A percentile compares a stretch with the other conserved stretches of the same genome.
Evolutionary conservation across 2,329 filamentous ascomycete species (phyloP).

Genomic region (Penicillium sp.): DNA sequence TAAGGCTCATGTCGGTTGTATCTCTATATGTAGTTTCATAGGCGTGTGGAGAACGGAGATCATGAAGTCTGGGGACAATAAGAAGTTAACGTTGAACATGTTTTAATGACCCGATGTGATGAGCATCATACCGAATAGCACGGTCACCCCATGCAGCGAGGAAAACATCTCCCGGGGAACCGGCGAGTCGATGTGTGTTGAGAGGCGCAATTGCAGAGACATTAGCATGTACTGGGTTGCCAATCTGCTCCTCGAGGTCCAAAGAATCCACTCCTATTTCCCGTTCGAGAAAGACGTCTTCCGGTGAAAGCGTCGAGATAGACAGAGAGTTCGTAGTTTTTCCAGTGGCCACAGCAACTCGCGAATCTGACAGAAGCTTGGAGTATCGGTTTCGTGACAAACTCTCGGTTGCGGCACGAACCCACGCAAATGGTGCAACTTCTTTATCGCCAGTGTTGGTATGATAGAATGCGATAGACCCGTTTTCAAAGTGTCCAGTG

Average conservation of each 20-base stretch:
- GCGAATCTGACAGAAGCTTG: conserved; percentile 51
- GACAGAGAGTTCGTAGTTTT: conserved; percentile 45
- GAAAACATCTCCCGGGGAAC: conserved; percentile 51
- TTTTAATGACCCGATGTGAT: too few species aligned
- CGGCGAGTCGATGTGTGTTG: conserved; percentile 20
- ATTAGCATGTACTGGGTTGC: conserved; percentile 22
- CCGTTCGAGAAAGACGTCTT: conserved; percentile 41
- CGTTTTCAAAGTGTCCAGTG: conserved; percentile 52
- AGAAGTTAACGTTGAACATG: not conserved
- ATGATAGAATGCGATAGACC: conserved; percentile 49
- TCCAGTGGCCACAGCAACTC: conserved; percentile 52
- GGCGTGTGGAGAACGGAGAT: conserved; percentile 53
- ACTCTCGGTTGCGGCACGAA: conserved; percentile 19
- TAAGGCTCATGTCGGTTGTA: conserved; percentile 55
- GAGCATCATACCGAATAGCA: conserved; percentile 47
- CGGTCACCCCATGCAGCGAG: conserved; percentile 61
- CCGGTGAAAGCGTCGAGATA: conserved; percentile 52
- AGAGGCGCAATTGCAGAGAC: conserved; percentile 41
- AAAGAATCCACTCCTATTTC: conserved; percentile 40
- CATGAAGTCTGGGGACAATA: conserved; percentile 52
- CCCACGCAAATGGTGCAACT: conserved; percentile 38
- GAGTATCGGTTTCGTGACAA: conserved; percentile 48
- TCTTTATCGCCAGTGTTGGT: conserved; percentile 33
- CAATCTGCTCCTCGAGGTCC: conserved; percentile 24
- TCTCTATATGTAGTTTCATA: conserved; percentile 54